Evolutionary conservation across 164 flowering plant genomes (phyloP).

Genomic region (Amborella trichopoda): DNA sequence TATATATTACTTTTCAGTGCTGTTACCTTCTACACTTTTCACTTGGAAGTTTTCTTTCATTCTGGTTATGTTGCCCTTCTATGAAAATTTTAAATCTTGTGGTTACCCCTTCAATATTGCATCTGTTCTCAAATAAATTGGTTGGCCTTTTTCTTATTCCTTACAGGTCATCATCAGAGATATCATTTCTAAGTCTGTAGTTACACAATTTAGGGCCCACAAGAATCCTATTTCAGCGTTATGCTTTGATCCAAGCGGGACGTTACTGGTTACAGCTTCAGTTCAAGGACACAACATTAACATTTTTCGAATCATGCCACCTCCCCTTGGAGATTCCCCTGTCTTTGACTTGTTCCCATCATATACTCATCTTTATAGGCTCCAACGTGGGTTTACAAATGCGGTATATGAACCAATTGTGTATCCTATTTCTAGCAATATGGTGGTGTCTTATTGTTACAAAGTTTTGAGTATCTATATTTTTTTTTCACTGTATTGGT

Average conservation of each 20-base stretch:
- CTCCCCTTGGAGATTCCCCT: constrained; percentile 21
- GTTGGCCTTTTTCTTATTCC: constrained; percentile 1
- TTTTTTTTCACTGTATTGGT: too few species aligned
- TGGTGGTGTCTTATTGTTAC: neutral
- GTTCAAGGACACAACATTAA: constrained; percentile 80
- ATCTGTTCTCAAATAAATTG: too few species aligned
- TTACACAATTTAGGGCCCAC: constrained; percentile 78
- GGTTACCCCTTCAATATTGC: too few species aligned
- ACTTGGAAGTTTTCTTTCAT: too few species aligned
- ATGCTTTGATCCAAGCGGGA: constrained; percentile 82
- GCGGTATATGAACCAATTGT: constrained; percentile 32
- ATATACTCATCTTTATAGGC: constrained; percentile 56
- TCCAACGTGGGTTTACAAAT: constrained; percentile 79
- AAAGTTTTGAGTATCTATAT: neutral
- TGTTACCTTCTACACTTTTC: too few species aligned
- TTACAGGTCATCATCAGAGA: constrained; percentile 71
- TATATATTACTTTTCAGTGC: too few species aligned
- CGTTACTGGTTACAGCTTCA: constrained; percentile 70
- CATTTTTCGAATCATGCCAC: constrained; percentile 56
- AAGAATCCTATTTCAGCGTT: constrained; percentile 68
- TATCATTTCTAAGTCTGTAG: constrained; percentile 39
- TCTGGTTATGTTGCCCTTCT: too few species aligned
- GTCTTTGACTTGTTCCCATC: constrained; percentile 26
- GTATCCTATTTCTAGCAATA: constrained; percentile 3
- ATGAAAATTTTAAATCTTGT: too few species aligned